Evolutionary conservation across 2,329 filamentous ascomycete species (phyloP), one percentile per base, ranked within the genome.

Genomic region (Ophiostoma sp.): DNA sequence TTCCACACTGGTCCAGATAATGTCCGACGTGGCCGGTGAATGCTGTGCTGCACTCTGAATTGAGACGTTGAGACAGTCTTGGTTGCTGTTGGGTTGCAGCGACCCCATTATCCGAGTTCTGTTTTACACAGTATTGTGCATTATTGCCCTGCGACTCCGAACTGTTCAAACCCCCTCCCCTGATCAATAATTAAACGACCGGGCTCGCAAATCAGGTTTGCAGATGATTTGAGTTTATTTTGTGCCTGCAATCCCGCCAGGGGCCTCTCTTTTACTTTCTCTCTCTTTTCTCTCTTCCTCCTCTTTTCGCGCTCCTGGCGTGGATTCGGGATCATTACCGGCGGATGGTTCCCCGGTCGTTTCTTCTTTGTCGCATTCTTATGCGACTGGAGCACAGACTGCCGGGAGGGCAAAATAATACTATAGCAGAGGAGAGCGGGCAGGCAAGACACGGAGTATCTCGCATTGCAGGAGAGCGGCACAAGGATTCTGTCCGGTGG

Each of bases 291-390:
- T 31, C 27, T 31, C 27, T 31, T 31, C 27, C 27, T 31, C 27
- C 27, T 31, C 27, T 31, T 31, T 31, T 31, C 27, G 27, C 27
- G 27, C 27, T 31, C 27, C 27, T 31, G 27, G 27, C 8, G 54
- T 60, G 54, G 54, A 31, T 60, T 33, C 44, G 17, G 44, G 52
- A 57, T 57, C 13, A 33, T 62, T 27, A 17, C n/a, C 23, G 52
- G 52, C 57, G 57, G 57, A 33, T 33, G 15, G 13, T 33, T 62
- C 57, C 57, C 57, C 57, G 57, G 57, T 57, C 52, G 52, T 31
- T 57, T 57, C 23, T 57, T 57, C 52, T 57, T 57, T 57, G 27
- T 57, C 57, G 57, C 27, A 27, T 62, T 48, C 44, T 62, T 62
- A 33, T 62, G 57, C 57, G 27, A 33, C 57, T 31, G 13, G 57